Evolutionary conservation across 2,329 filamentous ascomycete species (phyloP).

Genomic region (Aspergillus sp.): DNA sequence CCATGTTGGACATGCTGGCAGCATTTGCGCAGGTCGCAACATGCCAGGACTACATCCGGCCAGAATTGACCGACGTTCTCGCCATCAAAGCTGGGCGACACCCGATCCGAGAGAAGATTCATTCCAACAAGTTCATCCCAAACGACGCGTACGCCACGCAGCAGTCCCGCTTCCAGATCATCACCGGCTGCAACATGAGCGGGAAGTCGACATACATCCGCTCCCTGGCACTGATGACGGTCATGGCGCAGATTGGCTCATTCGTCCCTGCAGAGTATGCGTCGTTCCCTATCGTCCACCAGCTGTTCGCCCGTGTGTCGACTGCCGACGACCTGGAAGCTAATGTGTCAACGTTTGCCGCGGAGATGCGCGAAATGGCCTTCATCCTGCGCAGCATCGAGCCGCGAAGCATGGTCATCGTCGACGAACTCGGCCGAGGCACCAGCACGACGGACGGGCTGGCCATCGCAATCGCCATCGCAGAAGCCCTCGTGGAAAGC

Average conservation of each 20-base stretch:
- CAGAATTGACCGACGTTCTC: slow-evolving; percentile 58
- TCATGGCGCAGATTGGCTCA: slow-evolving; percentile 90
- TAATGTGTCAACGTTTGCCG: slow-evolving; percentile 85
- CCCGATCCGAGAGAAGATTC: slow-evolving; percentile 66
- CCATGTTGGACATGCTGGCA: slow-evolving; percentile 75
- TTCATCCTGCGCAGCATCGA: slow-evolving; percentile 84
- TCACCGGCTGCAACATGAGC: slow-evolving; percentile 97
- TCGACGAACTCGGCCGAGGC: slow-evolving; percentile 86
- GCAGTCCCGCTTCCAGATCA: slow-evolving; percentile 76
- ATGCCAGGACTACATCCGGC: slow-evolving; percentile 56
- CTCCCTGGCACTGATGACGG: slow-evolving; percentile 68
- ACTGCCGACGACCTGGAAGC: slow-evolving; percentile 81
- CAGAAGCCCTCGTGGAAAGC: slow-evolving; percentile 75
- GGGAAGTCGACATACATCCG: slow-evolving; percentile 95
- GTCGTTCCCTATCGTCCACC: slow-evolving; percentile 67
- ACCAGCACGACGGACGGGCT: slow-evolving; percentile 84
- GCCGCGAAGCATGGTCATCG: slow-evolving; percentile 63
- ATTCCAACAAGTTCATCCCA: slow-evolving; percentile 62
- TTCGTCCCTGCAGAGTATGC: slow-evolving; percentile 85
- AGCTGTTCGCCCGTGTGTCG: slow-evolving; percentile 79
- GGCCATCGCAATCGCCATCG: slow-evolving; percentile 79
- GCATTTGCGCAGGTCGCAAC: slow-evolving; percentile 68
- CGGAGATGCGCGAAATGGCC: slow-evolving; percentile 92
- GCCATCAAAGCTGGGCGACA: slow-evolving; percentile 68
- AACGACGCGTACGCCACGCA: slow-evolving; percentile 83